phyloP scores from a whole-genome alignment of 176 grass and related monocot species.

The Sorghum bicolor region Sorghum_bicolor_NCBIv3 NC_012877.2:909501-910000 shows the following conservation, averaged over 20 bases:
- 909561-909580: background rate
- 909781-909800: slow-evolving; percentile 72
- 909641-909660: background rate
- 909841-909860: background rate
- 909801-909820: slow-evolving; percentile 74
- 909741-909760: slow-evolving; percentile 25
- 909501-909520: background rate
- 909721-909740: background rate
- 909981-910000: slow-evolving; percentile 94
- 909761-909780: slow-evolving; percentile 73
- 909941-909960: slow-evolving; percentile 83
- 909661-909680: background rate
- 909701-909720: background rate
- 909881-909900: background rate
- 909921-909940: slow-evolving; percentile 96
- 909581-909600: background rate
- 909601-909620: slow-evolving; percentile 4
- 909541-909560: slow-evolving; percentile 4
- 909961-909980: slow-evolving; percentile 93
- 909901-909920: slow-evolving; percentile 43
- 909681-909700: background rate
- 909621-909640: background rate
- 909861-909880: background rate
- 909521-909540: background rate
- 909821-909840: slow-evolving; percentile 1